phyloP scores from a whole-genome alignment of 2,329 filamentous ascomycete species.

The Colletotrichum costaricense region DNA sequence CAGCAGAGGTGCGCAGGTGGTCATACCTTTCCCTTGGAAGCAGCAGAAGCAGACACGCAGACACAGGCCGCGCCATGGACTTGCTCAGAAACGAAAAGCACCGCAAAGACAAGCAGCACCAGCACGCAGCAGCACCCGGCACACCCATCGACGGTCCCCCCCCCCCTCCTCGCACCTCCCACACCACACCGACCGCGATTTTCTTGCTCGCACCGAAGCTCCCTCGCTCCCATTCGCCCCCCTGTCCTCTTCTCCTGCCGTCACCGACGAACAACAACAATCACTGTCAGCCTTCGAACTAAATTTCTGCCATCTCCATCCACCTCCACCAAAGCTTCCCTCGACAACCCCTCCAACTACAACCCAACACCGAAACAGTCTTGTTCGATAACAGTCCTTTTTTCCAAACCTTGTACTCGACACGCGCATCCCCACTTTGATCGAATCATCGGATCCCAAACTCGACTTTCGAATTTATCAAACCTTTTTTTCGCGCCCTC shows the following conservation, averaged over 20 bases:
- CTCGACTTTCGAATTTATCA: not conserved
- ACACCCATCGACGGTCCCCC: not conserved
- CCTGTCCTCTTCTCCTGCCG: conserved; percentile 27
- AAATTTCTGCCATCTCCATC: conserved; percentile 37
- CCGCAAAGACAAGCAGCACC: conserved; percentile 1
- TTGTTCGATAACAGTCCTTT: conserved; percentile 14
- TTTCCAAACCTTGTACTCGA: conserved; percentile 15
- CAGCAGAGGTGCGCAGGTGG: not conserved
- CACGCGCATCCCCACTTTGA: conserved; percentile 30
- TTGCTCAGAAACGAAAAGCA: conserved; percentile 14
- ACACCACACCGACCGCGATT: conserved; percentile 18
- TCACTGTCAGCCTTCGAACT: conserved; percentile 29
- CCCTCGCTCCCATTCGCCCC: conserved; percentile 33
- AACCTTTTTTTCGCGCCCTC: conserved; percentile 21
- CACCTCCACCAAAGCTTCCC: conserved; percentile 35
- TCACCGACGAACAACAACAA: conserved; percentile 37
- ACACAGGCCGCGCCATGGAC: conserved; percentile 1
- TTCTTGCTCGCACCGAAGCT: conserved; percentile 16
- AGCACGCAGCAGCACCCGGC: not conserved
- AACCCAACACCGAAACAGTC: conserved; percentile 21
- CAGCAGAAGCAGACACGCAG: not conserved
- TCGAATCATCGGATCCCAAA: conserved; percentile 23
- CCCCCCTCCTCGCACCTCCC: conserved; percentile 12
- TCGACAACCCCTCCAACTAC: conserved; percentile 34
- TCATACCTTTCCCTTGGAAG: not conserved